A percentile compares a stretch with the other conserved stretches of the same genome.
These are phyloP conservation scores for Fusarium cicatricum DNA, from an alignment of 2,329 filamentous ascomycete species.

Conservation along the genomic window DNA sequence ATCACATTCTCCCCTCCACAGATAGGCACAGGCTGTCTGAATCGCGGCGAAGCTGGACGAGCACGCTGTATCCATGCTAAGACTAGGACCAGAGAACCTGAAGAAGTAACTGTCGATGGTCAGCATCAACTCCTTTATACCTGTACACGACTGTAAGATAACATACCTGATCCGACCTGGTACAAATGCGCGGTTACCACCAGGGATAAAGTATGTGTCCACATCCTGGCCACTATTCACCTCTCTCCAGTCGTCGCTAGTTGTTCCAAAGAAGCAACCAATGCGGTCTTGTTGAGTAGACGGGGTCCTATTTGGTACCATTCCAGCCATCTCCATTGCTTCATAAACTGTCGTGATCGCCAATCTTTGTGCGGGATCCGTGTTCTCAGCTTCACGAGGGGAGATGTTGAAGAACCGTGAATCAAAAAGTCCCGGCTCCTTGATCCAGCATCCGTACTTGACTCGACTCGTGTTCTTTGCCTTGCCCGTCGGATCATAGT, in stretches of 20 bases:
- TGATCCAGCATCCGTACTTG: slow-evolving; percentile 74
- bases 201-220: slow-evolving; percentile 63
- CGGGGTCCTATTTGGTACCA: slow-evolving; percentile 71
- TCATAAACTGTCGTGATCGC: slow-evolving; percentile 80
- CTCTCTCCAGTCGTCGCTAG: slow-evolving; percentile 80
- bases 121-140: not conserved
- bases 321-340: slow-evolving; percentile 78
- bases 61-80: slow-evolving; percentile 77
- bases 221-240: slow-evolving; percentile 77
- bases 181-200: slow-evolving; percentile 40
- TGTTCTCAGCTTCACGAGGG: slow-evolving; percentile 77
- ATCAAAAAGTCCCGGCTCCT: slow-evolving; percentile 78
- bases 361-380: slow-evolving; percentile 79
- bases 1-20: slow-evolving; percentile 71
- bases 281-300: slow-evolving; percentile 69
- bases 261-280: slow-evolving; percentile 78
- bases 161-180: slow-evolving; percentile 34
- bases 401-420: slow-evolving; percentile 86
- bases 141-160: not conserved
- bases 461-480: slow-evolving; percentile 74
- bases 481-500: slow-evolving; percentile 73
- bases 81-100: slow-evolving; percentile 75
- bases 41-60: slow-evolving; percentile 77
- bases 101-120: slow-evolving; percentile 70
- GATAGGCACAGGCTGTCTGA: slow-evolving; percentile 64